These are phyloP conservation scores for Ophiostoma himal-ulmi DNA, from an alignment of 2,329 filamentous ascomycete species.

Conservation along the genomic window DNA sequence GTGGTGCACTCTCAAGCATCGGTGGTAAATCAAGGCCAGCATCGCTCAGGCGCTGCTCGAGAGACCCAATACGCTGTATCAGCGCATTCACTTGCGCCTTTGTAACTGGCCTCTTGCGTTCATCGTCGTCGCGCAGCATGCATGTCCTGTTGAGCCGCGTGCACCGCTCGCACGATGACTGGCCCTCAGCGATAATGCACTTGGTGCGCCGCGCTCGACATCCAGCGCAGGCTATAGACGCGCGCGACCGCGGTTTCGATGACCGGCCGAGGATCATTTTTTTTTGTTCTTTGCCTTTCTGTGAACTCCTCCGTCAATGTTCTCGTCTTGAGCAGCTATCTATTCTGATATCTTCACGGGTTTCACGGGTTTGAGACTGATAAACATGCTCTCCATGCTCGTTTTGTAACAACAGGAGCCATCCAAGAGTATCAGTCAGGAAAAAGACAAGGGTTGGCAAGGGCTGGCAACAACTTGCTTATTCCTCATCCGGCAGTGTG, in stretches of 20 bases:
- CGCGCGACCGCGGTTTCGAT: conserved; percentile 22
- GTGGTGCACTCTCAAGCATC: background rate
- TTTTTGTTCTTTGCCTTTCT: background rate
- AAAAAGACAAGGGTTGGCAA: background rate
- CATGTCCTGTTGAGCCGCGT: conserved; percentile 18
- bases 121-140: conserved; percentile 22
- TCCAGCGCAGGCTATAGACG: conserved; percentile 22
- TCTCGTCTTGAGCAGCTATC: background rate
- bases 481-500: background rate
- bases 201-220: conserved; percentile 23
- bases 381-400: no score
- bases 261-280: conserved; percentile 20
- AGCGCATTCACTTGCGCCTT: conserved; percentile 22
- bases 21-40: conserved; percentile 21
- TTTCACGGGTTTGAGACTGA: background rate
- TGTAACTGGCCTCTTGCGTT: conserved; percentile 22
- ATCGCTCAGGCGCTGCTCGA: conserved; percentile 20
- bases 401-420: background rate
- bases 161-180: conserved; percentile 19
- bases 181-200: conserved; percentile 22
- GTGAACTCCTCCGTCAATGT: background rate
- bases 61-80: conserved; percentile 16
- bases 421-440: background rate
- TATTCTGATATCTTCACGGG: background rate
- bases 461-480: background rate